Percentiles rank a stretch among this genome's conserved stretches.
phyloP scores from a whole-genome alignment of 345 rosid species.

The Aquilaria sinensis region DNA sequence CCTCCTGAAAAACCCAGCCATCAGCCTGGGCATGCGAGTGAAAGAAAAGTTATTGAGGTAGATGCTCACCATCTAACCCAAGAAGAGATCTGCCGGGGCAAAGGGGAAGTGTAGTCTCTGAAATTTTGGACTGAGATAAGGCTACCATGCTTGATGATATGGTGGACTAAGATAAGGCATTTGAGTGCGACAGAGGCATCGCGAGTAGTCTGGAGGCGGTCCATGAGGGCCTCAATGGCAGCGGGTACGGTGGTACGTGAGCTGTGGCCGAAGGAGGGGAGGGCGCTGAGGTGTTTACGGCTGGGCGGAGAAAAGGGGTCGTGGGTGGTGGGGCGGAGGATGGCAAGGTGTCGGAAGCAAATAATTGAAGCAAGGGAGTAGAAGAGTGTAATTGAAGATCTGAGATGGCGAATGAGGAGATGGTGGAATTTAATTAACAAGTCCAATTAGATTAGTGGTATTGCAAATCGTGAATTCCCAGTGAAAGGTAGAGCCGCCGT shows the following conservation, averaged over 20 bases:
- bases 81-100: constrained; percentile 73
- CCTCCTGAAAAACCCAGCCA: too few species aligned
- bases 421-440: too few species aligned
- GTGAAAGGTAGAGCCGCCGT: too few species aligned
- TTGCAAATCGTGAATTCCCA: too few species aligned
- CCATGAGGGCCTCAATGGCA: constrained; percentile 67
- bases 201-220: constrained; percentile 73
- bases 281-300: constrained; percentile 35
- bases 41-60: too few species aligned
- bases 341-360: constrained; percentile 26
- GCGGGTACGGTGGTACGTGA: constrained; percentile 73
- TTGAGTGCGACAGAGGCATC: constrained; percentile 76
- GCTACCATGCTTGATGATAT: constrained; percentile 55
- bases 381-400: too few species aligned
- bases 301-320: constrained; percentile 54
- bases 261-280: constrained; percentile 63
- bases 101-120: constrained; percentile 49
- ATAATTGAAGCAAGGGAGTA: too few species aligned
- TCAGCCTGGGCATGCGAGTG: too few species aligned
- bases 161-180: constrained; percentile 60
- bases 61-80: constrained; percentile 71
- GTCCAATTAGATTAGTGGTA: too few species aligned
- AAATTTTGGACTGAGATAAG: constrained; percentile 67
- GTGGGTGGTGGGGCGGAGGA: constrained; percentile 81
- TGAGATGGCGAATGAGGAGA: too few species aligned